phyloP scores from a whole-genome alignment of 345 rosid species.

The Microthlaspi erraticum region DNA sequence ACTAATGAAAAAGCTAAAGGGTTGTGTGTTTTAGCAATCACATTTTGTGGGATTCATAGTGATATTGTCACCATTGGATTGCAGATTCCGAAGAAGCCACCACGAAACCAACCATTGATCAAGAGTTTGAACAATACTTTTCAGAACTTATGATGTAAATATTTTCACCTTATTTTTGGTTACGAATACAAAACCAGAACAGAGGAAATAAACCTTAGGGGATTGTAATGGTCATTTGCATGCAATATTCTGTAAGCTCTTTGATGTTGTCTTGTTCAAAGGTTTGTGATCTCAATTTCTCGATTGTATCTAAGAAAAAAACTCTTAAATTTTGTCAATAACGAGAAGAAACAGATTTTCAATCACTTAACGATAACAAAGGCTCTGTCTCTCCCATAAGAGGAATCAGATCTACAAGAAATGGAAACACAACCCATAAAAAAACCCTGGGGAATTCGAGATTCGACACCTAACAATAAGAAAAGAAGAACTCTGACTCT shows the following conservation, averaged over 20 bases:
- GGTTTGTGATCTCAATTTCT: background rate
- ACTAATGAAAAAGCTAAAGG: background rate
- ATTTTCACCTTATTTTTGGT: background rate
- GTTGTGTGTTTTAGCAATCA: background rate
- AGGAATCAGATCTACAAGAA: background rate
- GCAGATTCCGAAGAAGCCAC: constrained; percentile 32
- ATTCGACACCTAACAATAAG: background rate
- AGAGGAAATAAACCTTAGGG: background rate
- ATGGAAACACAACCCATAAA: background rate
- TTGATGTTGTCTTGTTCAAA: background rate
- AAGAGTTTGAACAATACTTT: constrained; percentile 89
- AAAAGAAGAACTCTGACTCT: background rate
- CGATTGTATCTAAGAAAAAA: too few species aligned
- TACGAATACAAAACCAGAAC: background rate
- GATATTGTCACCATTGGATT: constrained; percentile 1
- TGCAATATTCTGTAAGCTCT: background rate
- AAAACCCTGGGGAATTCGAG: too few species aligned
- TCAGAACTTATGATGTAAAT: constrained; percentile 67
- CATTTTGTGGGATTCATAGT: background rate
- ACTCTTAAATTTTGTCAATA: too few species aligned
- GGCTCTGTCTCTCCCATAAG: background rate
- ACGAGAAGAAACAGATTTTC: background rate
- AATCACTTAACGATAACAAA: background rate
- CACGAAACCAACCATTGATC: constrained; percentile 76
- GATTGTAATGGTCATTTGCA: background rate